Base-by-base conservation (phyloP, 192 early-diverging fungal genomes). In the Geosiphon pyriformis region DNA sequence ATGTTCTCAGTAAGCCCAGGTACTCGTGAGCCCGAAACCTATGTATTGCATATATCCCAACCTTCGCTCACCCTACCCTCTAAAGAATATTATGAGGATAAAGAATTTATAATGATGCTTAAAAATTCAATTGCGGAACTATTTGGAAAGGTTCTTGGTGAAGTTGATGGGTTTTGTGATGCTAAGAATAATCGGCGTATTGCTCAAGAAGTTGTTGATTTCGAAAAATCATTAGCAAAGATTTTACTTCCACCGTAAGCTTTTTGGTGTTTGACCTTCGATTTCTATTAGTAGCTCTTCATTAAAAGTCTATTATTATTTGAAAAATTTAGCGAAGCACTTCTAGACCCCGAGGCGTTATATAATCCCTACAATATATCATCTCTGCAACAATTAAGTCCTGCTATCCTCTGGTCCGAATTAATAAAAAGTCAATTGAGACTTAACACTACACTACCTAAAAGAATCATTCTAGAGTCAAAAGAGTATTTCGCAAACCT, bases 51-150 rank as follows among this genome's bases (percentile, higher is more conserved):
- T 18, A 26, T 90, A 20, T 49, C 23, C 3, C 84, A 88, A 68
- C 61, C 33, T 32, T 83, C 79, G 1, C 71, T 88, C 18, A 77
- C 70, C 30, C 53, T 87, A 33, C 86, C 87, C 17, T 81, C 83
- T 26, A 87, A 81, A 33, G 80, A 88, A 42, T 88, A 88, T 50
- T 89, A 89, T 70, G 51, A 75, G 18, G 75, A 88, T 4, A 35
- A 71, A 11, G 70, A 80, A 1, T 72, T 77, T 8, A 15, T 85
- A 12, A 51, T 22, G 20, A 51, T 72, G 15, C 86, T 83, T 47
- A 56, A 76, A 62, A 54, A 47, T 15, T 71, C 71, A 11, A 51
- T 88, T 31, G 51, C 67, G 12, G 73, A 80, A 2, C 71, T 83
- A 37, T 65, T 86, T 56, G 27, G 37, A 2, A 42, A 65, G 6